These are phyloP conservation scores for Cladosporium sphaerospermum DNA, from an alignment of 2,329 filamentous ascomycete species.

Conservation along the genomic window DNA sequence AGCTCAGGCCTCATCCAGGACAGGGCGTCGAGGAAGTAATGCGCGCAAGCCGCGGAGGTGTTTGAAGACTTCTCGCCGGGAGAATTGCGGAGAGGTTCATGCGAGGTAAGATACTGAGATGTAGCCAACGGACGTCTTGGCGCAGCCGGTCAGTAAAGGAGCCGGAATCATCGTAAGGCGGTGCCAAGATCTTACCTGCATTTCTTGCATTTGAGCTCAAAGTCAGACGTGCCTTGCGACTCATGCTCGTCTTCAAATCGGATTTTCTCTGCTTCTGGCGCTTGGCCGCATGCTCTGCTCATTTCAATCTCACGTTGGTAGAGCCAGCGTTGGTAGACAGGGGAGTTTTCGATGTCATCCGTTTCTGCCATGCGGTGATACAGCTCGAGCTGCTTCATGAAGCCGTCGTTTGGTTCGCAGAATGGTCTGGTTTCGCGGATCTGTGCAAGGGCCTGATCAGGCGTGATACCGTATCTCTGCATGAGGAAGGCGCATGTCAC, in stretches of 20 bases:
- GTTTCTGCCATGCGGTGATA: conserved; percentile 71
- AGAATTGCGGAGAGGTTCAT: conserved; percentile 36
- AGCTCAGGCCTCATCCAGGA: conserved; percentile 90
- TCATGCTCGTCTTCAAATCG: conserved; percentile 70
- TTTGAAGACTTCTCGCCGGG: conserved; percentile 19
- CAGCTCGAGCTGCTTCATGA: conserved; percentile 80
- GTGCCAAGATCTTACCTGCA: conserved; percentile 58
- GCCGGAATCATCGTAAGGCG: background rate
- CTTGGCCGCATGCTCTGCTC: conserved; percentile 67
- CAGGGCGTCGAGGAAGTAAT: conserved; percentile 85
- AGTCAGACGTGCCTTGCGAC: conserved; percentile 33
- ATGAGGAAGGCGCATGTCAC: conserved; percentile 81
- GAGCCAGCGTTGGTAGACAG: conserved; percentile 74
- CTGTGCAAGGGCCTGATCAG: conserved; percentile 61
- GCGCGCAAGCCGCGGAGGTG: conserved; percentile 56
- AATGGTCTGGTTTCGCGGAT: conserved; percentile 66
- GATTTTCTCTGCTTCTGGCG: conserved; percentile 68
- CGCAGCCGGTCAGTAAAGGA: background rate
- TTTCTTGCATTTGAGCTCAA: conserved; percentile 80
- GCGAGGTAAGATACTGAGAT: conserved; percentile 61
- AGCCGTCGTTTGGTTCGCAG: conserved; percentile 84
- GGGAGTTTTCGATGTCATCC: conserved; percentile 59
- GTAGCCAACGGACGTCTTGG: conserved; percentile 55
- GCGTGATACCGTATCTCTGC: conserved; percentile 45
- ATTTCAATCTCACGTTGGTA: conserved; percentile 60